These are phyloP conservation scores for Rhizoclosmatium sp. DNA, from an alignment of 192 early-diverging fungal species.

Conservation along the genomic window DNA sequence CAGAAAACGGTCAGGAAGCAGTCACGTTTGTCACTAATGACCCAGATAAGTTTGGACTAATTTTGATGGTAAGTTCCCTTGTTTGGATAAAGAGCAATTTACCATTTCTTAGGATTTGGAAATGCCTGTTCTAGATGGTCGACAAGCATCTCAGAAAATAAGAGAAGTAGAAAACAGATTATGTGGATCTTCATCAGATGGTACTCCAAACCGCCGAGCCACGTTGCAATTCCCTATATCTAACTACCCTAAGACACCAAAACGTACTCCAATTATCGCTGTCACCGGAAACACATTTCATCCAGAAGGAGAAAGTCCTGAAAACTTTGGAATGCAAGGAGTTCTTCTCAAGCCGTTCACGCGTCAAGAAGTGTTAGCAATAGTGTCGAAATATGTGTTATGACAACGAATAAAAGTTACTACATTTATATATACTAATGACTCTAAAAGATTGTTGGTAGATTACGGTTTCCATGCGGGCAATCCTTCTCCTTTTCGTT, in stretches of 20 bases:
- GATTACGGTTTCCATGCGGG: no score
- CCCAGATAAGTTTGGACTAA: neutral
- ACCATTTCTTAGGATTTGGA: constrained; percentile 15
- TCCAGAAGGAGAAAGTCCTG: neutral
- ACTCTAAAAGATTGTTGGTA: no score
- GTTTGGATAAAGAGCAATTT: neutral
- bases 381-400: neutral
- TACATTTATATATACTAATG: no score
- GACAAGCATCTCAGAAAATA: neutral
- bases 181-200: no score
- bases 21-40: neutral
- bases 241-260: neutral
- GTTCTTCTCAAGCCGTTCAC: neutral
- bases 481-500: no score
- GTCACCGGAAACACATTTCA: neutral
- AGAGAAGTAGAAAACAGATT: neutral
- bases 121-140: constrained; percentile 4
- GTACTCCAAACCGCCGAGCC: neutral
- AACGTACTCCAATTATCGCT: neutral
- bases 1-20: neutral
- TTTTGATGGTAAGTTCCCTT: constrained; percentile 9
- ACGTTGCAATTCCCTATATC: neutral
- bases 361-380: neutral
- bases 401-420: no score
- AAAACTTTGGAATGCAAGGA: neutral